Evolutionary conservation across 305 asterid genomes (phyloP).

Genomic region (Rubia peregrina): DNA sequence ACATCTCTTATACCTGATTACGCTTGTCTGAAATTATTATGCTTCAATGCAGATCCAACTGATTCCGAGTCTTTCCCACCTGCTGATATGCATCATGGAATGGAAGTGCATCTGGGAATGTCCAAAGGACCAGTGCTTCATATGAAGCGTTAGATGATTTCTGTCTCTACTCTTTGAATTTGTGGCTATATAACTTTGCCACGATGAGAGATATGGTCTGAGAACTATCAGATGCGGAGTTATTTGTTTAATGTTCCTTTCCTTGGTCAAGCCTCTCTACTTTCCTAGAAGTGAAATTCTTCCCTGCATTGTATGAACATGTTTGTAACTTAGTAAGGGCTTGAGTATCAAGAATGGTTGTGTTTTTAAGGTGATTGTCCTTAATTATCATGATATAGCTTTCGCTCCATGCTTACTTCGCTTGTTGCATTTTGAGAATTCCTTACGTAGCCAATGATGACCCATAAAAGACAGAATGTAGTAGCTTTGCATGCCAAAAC

Average conservation of each 20-base stretch:
- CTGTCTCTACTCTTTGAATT: neutral
- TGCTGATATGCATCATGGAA: constrained; percentile 74
- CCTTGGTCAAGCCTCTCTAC: neutral
- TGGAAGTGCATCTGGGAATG: constrained; percentile 89
- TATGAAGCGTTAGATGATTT: constrained; percentile 31
- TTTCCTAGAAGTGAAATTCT: neutral
- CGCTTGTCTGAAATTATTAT: constrained; percentile 7
- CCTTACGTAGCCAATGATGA: too few relatives aligned
- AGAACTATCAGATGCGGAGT: neutral
- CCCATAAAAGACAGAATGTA: too few relatives aligned
- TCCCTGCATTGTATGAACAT: neutral
- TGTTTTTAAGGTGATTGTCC: neutral
- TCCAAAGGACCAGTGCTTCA: constrained; percentile 88
- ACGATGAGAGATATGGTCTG: neutral
- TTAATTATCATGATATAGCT: neutral
- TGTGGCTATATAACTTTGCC: neutral
- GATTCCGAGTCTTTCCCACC: constrained; percentile 69
- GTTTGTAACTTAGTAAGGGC: neutral
- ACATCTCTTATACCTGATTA: too few relatives aligned
- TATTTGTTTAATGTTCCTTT: neutral
- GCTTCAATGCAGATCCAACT: constrained; percentile 33
- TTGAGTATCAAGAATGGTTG: neutral
- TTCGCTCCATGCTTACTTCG: too few relatives aligned
- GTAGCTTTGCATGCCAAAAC: too few relatives aligned
- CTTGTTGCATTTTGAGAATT: too few relatives aligned